A percentile compares a stretch with the other conserved stretches of the same genome.
These are phyloP conservation scores for Arthroderma sp. DNA, from an alignment of 2,329 filamentous ascomycete species.

Conservation along the genomic window DNA sequence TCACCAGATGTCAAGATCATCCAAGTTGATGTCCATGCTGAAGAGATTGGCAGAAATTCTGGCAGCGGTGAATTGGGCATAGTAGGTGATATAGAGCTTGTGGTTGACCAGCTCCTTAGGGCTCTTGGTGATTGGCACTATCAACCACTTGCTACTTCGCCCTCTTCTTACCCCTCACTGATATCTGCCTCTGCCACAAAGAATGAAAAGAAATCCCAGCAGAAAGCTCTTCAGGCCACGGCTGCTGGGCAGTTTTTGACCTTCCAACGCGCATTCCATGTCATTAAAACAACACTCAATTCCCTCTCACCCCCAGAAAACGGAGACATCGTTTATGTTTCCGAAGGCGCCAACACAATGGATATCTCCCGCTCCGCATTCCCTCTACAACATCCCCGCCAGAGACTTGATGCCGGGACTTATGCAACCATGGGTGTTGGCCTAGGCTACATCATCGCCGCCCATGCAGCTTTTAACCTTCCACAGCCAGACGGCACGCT, in stretches of 20 bases:
- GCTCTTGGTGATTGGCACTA: constrained; percentile 37
- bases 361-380: constrained; percentile 48
- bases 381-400: constrained; percentile 42
- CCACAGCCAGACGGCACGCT: constrained; percentile 16
- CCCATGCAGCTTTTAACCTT: constrained; percentile 44
- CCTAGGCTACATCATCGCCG: constrained; percentile 46
- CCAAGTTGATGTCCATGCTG: constrained; percentile 43
- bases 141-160: constrained; percentile 24
- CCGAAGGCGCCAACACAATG: constrained; percentile 51
- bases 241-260: constrained; percentile 32
- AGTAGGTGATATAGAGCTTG: constrained; percentile 41
- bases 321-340: constrained; percentile 43
- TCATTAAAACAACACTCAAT: constrained; percentile 42
- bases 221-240: constrained; percentile 31
- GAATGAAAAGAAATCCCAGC: constrained; percentile 38
- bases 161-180: constrained; percentile 22
- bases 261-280: constrained; percentile 41
- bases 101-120: constrained; percentile 37
- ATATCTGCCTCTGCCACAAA: constrained; percentile 27
- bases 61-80: constrained; percentile 39
- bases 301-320: constrained; percentile 34
- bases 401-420: constrained; percentile 47
- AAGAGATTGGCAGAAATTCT: constrained; percentile 44
- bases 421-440: constrained; percentile 51
- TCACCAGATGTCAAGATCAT: constrained; percentile 38